Base-by-base conservation (phyloP, 2,329 filamentous ascomycete species). In the Mollisia scopiformis region DNA sequence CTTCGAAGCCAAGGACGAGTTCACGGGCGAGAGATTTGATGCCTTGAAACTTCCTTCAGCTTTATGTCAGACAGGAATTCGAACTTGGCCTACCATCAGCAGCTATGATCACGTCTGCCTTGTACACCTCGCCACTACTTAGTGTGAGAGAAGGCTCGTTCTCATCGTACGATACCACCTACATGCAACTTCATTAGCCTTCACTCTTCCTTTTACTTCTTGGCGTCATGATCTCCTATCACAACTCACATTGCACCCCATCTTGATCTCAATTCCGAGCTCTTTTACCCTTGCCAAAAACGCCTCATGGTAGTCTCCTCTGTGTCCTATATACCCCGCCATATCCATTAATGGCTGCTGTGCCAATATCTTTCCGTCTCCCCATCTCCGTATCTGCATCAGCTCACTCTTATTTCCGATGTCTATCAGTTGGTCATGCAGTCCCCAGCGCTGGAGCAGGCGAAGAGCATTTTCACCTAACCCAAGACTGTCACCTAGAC, bases 1-100 rank as follows among this genome's bases (percentile, higher is more conserved):
- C 81, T 39, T 77, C 75, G 31, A 82, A 82, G 1, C 82, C 82
- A 3, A 84, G 75, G 3, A 84, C 81, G 1, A 84, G 74, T 57
- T 79, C 78, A 30, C 82, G 72, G 0, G 82, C 79, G 31, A 79
- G 78, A 35, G 79, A 81, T 61, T 82, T 79, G 56, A 84, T 82
- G 6, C 81, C 76, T 68, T 14, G 35, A 5, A 13, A 27, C 23
- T 14, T 23, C 11, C 3, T 25, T 57, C 16, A 51, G 46, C 25
- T n/a, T 7, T 27, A 2, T 14, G 6, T 25, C 6, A 57, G 8
- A 27, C 13, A 35, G 21, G 52, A n/a, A 35, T 28, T 11, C 7
- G 31, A 41, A n/a, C 6, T 16, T 35, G 14, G 19, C 56, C 54
- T 50, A 67, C 68, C 78, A 69, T 84, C 82, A 27, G 80, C 81